Percentiles rank a stretch among this genome's conserved stretches.
phyloP scores from a whole-genome alignment of 1,139 yeast species.

The Blastobotrys serpentis region DNA sequence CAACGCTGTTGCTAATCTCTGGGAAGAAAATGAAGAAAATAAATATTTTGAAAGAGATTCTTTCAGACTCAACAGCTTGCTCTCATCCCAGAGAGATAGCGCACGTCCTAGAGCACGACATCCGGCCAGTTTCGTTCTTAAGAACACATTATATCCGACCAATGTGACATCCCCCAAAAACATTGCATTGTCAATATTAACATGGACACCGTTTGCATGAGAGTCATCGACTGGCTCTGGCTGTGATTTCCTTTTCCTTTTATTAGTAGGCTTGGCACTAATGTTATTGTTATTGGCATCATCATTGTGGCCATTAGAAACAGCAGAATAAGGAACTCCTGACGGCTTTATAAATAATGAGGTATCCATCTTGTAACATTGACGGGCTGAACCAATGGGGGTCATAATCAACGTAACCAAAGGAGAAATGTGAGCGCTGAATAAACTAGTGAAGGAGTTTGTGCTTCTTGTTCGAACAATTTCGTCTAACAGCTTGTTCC shows the following conservation, averaged over 20 bases:
- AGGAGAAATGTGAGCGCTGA: constrained; percentile 53
- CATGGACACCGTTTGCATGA: constrained; percentile 28
- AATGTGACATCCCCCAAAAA: constrained; percentile 87
- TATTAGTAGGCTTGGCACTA: constrained; percentile 19
- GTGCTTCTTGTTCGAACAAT: constrained; percentile 35
- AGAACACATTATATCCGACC: constrained; percentile 71
- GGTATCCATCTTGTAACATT: constrained; percentile 81
- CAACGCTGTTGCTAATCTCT: constrained; percentile 68
- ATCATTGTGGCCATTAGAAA: constrained; percentile 7
- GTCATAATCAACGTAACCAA: constrained; percentile 76
- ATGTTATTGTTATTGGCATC: not conserved
- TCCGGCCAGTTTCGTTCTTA: constrained; percentile 74
- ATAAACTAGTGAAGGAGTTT: constrained; percentile 25
- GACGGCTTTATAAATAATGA: constrained; percentile 76
- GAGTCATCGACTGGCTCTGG: constrained; percentile 9
- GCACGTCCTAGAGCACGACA: constrained; percentile 75
- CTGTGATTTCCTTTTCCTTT: constrained; percentile 35
- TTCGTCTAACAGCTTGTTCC: constrained; percentile 55
- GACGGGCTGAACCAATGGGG: constrained; percentile 91
- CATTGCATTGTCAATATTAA: constrained; percentile 92
- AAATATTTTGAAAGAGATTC: constrained; percentile 44
- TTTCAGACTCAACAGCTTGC: constrained; percentile 19
- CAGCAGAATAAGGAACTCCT: constrained; percentile 49
- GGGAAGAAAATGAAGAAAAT: constrained; percentile 71
- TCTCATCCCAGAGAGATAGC: constrained; percentile 53